phyloP scores from a whole-genome alignment of 495 filamentous ascomycete genomes.

The Podospora bellae-mahoneyi region DNA sequence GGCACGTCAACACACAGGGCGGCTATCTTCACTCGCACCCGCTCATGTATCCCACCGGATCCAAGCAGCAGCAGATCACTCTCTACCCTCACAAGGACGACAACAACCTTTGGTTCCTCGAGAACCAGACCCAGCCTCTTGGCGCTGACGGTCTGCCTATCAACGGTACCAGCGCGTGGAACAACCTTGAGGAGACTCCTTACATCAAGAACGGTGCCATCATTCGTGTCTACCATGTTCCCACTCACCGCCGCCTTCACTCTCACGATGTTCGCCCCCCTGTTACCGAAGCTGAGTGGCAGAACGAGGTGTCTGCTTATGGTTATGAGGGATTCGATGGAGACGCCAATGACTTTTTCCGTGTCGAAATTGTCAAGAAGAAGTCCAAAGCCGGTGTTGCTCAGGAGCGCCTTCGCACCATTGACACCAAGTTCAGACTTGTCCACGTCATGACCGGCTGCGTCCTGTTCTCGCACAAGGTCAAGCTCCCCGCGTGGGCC shows the following conservation, averaged over 20 bases:
- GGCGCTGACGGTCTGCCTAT: conserved; percentile 70
- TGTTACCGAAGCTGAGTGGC: conserved; percentile 95
- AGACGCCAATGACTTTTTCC: conserved; percentile 94
- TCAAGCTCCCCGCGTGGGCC: conserved; percentile 96
- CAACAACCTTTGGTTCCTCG: conserved; percentile 89
- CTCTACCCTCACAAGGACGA: conserved; percentile 99
- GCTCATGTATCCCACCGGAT: conserved; percentile 95
- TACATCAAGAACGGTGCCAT: conserved; percentile 76
- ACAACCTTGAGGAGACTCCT: conserved; percentile 60
- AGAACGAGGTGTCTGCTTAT: conserved; percentile 96
- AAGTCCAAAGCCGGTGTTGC: conserved; percentile 76
- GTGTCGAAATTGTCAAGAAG: conserved; percentile 88
- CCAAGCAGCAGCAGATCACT: conserved; percentile 97
- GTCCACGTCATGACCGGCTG: conserved; percentile 97
- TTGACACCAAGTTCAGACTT: conserved; percentile 93
- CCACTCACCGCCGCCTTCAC: conserved; percentile 84
- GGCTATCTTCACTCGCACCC: conserved; percentile 95
- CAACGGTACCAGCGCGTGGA: conserved; percentile 78
- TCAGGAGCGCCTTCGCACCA: conserved; percentile 84
- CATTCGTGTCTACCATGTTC: conserved; percentile 75
- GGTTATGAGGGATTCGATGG: conserved; percentile 96
- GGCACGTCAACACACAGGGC: conserved; percentile 94
- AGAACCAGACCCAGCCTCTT: conserved; percentile 92
- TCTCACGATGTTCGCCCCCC: conserved; percentile 98
- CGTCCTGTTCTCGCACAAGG: conserved; percentile 95